Evolutionary conservation across 202 grass and related monocot species (phyloP).

Genomic region (Bolboschoenoplectus hybrid): DNA sequence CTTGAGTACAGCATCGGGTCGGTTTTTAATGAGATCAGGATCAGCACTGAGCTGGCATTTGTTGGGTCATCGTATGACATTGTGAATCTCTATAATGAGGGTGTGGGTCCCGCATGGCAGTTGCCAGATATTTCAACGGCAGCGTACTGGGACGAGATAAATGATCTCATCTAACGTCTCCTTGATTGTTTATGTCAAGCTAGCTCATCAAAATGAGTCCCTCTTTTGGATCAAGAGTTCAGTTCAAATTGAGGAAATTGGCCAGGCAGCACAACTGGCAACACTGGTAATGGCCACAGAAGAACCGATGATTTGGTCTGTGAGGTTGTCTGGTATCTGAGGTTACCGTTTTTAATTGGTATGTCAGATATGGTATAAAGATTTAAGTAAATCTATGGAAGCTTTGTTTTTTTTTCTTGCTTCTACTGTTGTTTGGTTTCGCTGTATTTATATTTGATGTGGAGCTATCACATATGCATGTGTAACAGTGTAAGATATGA

Average conservation of each 20-base stretch:
- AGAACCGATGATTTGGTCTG: constrained; percentile 24
- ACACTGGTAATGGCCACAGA: not conserved
- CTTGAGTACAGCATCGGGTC: not conserved
- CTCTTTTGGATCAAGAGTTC: not conserved
- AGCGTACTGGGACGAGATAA: constrained; percentile 27
- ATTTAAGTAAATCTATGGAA: constrained; percentile 23
- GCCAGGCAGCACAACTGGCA: not conserved
- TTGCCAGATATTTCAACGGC: constrained; percentile 19
- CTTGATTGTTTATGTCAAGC: not conserved
- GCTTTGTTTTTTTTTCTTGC: constrained; percentile 33
- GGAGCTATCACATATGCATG: not conserved
- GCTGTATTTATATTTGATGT: not conserved
- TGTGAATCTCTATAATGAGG: constrained; percentile 18
- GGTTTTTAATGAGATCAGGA: constrained; percentile 1
- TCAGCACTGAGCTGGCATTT: not conserved
- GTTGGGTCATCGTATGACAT: not conserved
- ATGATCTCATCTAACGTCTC: constrained; percentile 18
- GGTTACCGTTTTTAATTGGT: constrained; percentile 35
- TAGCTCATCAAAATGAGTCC: not conserved
- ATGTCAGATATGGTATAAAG: not conserved
- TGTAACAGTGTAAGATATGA: constrained; percentile 23
- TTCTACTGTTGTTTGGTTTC: constrained; percentile 6
- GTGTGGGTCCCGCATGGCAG: constrained; percentile 17
- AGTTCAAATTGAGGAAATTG: constrained; percentile 13
- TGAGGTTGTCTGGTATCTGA: constrained; percentile 8